Evolutionary conservation across 176 grass and related monocot genomes (phyloP).

Genomic region (Musa schizocarpa): DNA sequence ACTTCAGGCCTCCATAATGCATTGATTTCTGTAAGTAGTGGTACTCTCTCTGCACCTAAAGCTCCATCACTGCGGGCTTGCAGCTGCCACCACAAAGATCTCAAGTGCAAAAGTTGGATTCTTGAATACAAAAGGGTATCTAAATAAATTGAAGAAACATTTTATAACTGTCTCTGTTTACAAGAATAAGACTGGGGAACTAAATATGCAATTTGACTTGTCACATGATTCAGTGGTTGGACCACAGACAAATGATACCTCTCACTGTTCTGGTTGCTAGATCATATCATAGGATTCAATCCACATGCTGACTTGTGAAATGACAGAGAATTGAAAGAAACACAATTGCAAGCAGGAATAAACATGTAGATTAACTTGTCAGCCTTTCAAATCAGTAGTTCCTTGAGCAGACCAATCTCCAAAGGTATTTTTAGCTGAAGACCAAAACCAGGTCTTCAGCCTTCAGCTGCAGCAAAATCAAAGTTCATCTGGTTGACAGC

Average conservation of each 20-base stretch:
- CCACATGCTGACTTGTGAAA: not conserved
- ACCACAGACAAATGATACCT: not conserved
- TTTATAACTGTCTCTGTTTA: not conserved
- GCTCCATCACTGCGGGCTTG: constrained; percentile 8
- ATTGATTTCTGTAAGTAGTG: not conserved
- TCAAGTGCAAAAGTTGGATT: constrained; percentile 1
- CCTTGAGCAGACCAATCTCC: not conserved
- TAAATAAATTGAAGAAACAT: not conserved
- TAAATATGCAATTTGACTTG: not conserved
- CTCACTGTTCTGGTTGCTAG: not conserved
- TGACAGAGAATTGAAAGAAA: not conserved
- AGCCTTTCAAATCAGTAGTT: not conserved
- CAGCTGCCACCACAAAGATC: not conserved
- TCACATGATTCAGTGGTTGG: not conserved
- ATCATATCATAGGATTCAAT: not conserved
- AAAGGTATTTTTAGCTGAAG: not conserved
- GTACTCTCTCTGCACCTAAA: not conserved
- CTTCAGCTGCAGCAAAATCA: no score
- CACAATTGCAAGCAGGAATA: not conserved
- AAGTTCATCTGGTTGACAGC: no score
- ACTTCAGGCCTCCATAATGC: not conserved
- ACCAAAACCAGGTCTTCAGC: no score
- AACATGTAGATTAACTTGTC: not conserved
- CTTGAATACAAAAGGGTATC: not conserved
- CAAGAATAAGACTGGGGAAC: not conserved